phyloP scores from a whole-genome alignment of 2,329 filamentous ascomycete genomes.

The Elsinoe necatrix region DNA sequence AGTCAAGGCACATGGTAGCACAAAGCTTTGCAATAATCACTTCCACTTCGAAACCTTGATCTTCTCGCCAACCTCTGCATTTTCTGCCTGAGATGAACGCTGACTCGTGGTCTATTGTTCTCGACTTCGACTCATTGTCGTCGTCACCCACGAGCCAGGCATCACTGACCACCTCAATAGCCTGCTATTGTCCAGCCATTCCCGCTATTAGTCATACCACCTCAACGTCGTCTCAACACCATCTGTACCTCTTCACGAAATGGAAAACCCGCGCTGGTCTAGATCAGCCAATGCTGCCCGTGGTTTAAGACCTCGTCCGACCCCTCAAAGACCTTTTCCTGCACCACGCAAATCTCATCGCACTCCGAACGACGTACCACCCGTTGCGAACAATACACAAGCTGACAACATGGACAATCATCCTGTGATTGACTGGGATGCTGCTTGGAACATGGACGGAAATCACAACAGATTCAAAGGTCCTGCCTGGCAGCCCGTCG shows the following conservation, averaged over 20 bases:
- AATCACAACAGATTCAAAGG: not conserved
- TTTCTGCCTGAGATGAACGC: not conserved
- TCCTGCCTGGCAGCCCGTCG: not conserved
- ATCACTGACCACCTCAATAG: not conserved
- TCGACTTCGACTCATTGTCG: not conserved
- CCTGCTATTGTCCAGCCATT: not conserved
- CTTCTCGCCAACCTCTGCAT: not conserved
- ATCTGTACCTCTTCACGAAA: not conserved
- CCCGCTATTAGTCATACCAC: not conserved
- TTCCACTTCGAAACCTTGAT: not conserved
- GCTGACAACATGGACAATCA: not conserved
- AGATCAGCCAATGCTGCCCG: not conserved
- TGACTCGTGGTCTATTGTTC: not conserved
- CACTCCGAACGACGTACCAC: not conserved
- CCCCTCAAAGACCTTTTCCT: not conserved
- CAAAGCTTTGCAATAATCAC: not conserved
- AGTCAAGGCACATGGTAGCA: not conserved
- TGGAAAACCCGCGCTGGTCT: constrained; percentile 6
- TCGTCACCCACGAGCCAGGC: not conserved
- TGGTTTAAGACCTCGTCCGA: not conserved
- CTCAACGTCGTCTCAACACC: not conserved
- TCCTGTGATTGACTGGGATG: not conserved
- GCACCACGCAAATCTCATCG: not conserved
- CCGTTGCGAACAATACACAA: not conserved
- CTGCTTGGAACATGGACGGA: not conserved